Percentiles rank a stretch among this genome's conserved stretches.
Evolutionary conservation across 2,329 filamentous ascomycete species (phyloP).

Genomic region (Cadophora gregata): DNA sequence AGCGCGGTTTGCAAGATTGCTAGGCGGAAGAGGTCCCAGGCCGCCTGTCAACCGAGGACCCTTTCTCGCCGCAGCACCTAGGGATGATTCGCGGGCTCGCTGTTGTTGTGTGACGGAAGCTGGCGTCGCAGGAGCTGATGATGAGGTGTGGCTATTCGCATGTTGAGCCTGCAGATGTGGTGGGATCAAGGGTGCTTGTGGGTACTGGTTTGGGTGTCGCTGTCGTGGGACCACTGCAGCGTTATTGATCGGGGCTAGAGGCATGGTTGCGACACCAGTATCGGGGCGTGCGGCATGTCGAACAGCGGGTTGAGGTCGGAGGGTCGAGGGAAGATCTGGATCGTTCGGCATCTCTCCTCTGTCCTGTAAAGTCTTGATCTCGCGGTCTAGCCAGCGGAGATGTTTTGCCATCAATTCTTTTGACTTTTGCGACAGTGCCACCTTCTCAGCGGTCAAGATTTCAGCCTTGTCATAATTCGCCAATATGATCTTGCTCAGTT

Average conservation of each 20-base stretch:
- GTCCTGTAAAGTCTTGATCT: slow-evolving; percentile 67
- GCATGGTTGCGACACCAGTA: slow-evolving; percentile 31
- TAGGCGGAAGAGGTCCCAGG: slow-evolving; percentile 55
- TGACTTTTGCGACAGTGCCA: slow-evolving; percentile 70
- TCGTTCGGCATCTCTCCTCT: slow-evolving; percentile 57
- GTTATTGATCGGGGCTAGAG: slow-evolving; percentile 38
- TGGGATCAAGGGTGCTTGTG: slow-evolving; percentile 30
- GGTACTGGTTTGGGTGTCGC: slow-evolving; percentile 42
- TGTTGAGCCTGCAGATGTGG: slow-evolving; percentile 37
- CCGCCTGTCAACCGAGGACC: slow-evolving; percentile 52
- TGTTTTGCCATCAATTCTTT: slow-evolving; percentile 66
- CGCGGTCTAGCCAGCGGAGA: slow-evolving; percentile 64
- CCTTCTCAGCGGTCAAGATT: slow-evolving; percentile 76
- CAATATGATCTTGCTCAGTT: slow-evolving; percentile 67
- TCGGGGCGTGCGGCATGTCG: slow-evolving; percentile 42
- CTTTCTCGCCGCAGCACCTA: slow-evolving; percentile 65
- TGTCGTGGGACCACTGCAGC: slow-evolving; percentile 30
- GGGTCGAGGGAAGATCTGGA: slow-evolving; percentile 65
- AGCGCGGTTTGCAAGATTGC: slow-evolving; percentile 62
- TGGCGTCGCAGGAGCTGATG: slow-evolving; percentile 65
- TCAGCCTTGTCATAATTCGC: slow-evolving; percentile 74
- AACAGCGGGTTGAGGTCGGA: slow-evolving; percentile 62
- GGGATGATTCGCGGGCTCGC: slow-evolving; percentile 62
- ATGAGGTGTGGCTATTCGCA: slow-evolving; percentile 35
- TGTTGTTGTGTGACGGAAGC: slow-evolving; percentile 62